Conservation (phyloP, 2,329 filamentous ascomycete genomes). For the Cercospora zeina region DNA sequence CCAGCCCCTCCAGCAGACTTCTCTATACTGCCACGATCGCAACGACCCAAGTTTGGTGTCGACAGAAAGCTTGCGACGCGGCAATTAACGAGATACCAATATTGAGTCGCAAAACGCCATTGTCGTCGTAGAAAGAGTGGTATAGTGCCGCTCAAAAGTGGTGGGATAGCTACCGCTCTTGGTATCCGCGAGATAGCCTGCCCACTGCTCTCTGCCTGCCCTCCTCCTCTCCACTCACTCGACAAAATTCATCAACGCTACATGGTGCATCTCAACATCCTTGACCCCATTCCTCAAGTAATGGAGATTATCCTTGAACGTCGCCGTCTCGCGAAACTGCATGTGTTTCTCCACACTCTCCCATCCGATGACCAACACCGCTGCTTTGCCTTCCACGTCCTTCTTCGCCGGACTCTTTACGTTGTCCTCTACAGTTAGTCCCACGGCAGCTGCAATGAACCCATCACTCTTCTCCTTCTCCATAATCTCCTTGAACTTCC, state of each 20-base stretch:
- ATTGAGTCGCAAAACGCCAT: too few relatives aligned
- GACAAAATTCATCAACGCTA: slow-evolving; percentile 42
- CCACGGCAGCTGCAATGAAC: slow-evolving; percentile 28
- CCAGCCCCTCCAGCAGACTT: too few relatives aligned
- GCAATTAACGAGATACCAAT: too few relatives aligned
- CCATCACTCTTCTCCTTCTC: slow-evolving; percentile 37
- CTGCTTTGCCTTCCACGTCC: slow-evolving; percentile 46
- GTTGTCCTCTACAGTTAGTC: slow-evolving; percentile 33
- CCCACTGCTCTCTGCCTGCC: not conserved
- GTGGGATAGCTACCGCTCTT: too few relatives aligned
- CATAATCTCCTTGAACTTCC: slow-evolving; percentile 44
- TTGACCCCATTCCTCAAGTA: slow-evolving; percentile 47
- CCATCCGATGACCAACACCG: slow-evolving; percentile 55
- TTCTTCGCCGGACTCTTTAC: slow-evolving; percentile 30
- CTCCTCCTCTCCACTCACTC: slow-evolving; percentile 6
- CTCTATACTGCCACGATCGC: too few relatives aligned
- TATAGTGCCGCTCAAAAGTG: too few relatives aligned
- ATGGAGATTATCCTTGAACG: slow-evolving; percentile 47
- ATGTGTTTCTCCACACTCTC: slow-evolving; percentile 53
- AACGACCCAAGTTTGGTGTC: too few relatives aligned
- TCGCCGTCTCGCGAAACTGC: slow-evolving; percentile 48
- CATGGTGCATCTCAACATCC: slow-evolving; percentile 50
- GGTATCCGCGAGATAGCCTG: too few relatives aligned
- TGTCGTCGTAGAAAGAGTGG: too few relatives aligned
- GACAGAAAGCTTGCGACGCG: too few relatives aligned